Conservation (phyloP, 371 early-diverging fungal genomes). For the Saksenaea oblongispora region DNA sequence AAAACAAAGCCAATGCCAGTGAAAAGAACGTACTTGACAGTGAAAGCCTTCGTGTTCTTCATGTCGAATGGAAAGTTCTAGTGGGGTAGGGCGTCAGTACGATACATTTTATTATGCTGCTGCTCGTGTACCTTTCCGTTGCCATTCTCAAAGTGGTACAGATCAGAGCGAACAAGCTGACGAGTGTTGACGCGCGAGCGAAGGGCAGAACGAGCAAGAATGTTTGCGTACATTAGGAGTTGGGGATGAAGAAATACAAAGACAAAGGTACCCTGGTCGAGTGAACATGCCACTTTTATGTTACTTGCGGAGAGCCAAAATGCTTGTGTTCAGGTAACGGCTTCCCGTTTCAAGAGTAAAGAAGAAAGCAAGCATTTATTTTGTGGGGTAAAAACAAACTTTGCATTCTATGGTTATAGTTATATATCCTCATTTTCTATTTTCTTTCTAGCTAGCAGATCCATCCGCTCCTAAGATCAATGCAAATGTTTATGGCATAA, state of each 20-base stretch:
- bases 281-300: constrained; percentile 6
- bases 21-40: constrained; percentile 37
- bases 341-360: background rate
- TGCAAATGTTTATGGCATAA: too few relatives aligned
- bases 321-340: background rate
- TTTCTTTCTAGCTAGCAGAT: too few relatives aligned
- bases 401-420: too few relatives aligned
- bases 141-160: constrained; percentile 37
- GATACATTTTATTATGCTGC: too few relatives aligned
- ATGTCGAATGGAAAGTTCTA: constrained; percentile 57
- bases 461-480: too few relatives aligned
- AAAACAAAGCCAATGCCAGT: constrained; percentile 46
- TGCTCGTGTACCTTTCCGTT: constrained; percentile 22
- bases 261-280: constrained; percentile 1
- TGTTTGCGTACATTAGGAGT: constrained; percentile 22
- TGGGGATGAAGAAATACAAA: background rate
- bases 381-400: background rate
- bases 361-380: background rate
- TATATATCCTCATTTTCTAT: too few relatives aligned
- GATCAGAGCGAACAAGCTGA: constrained; percentile 33
- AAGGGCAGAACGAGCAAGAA: constrained; percentile 34
- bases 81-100: background rate
- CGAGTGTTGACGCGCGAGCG: constrained; percentile 25
- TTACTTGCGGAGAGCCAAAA: constrained; percentile 3
- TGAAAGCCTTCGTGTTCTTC: constrained; percentile 51